Conservation (phyloP, 148 eudicot genomes). For the Linanthus parryae region DNA sequence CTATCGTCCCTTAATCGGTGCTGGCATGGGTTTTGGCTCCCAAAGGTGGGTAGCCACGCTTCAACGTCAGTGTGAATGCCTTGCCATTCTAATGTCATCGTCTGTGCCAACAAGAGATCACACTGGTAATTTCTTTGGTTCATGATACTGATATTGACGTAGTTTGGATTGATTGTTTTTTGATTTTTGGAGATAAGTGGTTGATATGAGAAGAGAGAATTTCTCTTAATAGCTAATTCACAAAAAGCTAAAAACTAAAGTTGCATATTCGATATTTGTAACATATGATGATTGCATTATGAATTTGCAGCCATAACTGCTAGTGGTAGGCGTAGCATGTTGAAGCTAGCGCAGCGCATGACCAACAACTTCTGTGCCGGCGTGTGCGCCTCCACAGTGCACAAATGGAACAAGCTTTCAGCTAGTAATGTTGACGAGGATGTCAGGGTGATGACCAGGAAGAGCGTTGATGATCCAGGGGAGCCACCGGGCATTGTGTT, state of each 20-base stretch:
- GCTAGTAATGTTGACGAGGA: constrained; percentile 67
- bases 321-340: constrained; percentile 77
- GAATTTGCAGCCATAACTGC: constrained; percentile 51
- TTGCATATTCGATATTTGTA: not conserved
- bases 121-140: constrained; percentile 50
- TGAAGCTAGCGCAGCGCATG: constrained; percentile 85
- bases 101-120: constrained; percentile 54
- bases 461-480: constrained; percentile 88
- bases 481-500: constrained; percentile 86
- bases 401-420: constrained; percentile 90
- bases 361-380: constrained; percentile 89
- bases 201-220: no score
- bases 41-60: constrained; percentile 91
- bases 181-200: no score
- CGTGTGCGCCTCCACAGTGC: constrained; percentile 73
- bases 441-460: constrained; percentile 85
- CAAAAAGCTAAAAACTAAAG: not conserved
- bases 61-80: constrained; percentile 92
- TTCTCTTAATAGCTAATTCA: not conserved
- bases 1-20: constrained; percentile 60
- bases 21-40: constrained; percentile 95
- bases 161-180: no score
- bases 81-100: constrained; percentile 88
- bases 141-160: no score
- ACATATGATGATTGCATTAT: not conserved